Evolutionary conservation across 2,329 filamentous ascomycete genomes (phyloP), one percentile per base, ranked within the genome.

Genomic region (Aspergillus fructus): DNA sequence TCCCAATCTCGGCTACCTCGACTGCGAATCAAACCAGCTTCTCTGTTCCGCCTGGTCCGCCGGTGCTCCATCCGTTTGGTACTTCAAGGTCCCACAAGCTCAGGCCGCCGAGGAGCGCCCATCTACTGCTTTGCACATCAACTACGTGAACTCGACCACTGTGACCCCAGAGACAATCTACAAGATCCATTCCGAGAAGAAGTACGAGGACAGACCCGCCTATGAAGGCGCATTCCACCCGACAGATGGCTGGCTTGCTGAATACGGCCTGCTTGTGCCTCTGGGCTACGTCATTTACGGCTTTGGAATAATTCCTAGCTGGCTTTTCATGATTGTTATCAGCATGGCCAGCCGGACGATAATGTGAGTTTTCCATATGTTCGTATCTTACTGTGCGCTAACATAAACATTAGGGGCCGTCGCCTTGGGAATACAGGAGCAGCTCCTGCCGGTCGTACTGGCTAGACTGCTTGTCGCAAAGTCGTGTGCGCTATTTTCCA

Each of bases 321-420:
- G 85, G 85, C 66, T 82, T 57, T 82, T 86, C 61, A 88, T 88
- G 85, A 81, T 88, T 62, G 71, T 78, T 42, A 82, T 88, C 71
- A 84, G 80, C 53, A 83, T 87, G 71, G 67, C 85, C 64, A 85
- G 81, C 74, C 76, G 85, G 65, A 81, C 79, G 12, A 76, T 88
- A 69, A 87, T 87, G 85, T 85, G 74, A 80, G 82, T 72, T 53
- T 30, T 15, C 23, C 45, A 11, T 13, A 21, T 15, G 11, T 4
- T 43, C n/a, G 19, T 30, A 8, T 40, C 24, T 47, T 40, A 21
- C 27, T 49, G 11, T 21, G 41, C 51, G 42, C 60, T 66, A 34
- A 67, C 51, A 34, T 17, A 13, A 23, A 12, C 5, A 42, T 34
- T 33, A 71, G 69, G 68, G 60, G 66, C 59, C 69, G 69, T 57